Conservation (phyloP, 176 grass and related monocot genomes). For the Carex myosuroides region DNA sequence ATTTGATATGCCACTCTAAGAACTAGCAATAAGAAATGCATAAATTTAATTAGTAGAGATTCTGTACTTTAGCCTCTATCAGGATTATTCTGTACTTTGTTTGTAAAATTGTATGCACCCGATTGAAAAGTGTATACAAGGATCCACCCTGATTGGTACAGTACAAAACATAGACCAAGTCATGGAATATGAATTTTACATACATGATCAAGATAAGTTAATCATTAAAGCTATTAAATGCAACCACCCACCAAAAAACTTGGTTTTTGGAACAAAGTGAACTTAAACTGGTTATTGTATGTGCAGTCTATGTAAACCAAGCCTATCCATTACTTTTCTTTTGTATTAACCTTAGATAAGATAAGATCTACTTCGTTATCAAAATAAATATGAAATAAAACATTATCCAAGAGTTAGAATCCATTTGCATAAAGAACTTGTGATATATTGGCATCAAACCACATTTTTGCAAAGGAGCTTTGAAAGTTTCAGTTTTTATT, state of each 20-base stretch:
- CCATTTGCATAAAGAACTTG: background rate
- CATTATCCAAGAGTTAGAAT: background rate
- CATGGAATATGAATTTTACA: background rate
- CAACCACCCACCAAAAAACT: background rate
- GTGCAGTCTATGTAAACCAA: background rate
- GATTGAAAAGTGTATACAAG: no score
- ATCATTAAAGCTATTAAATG: background rate
- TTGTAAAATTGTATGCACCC: background rate
- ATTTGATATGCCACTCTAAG: background rate
- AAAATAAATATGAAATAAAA: background rate
- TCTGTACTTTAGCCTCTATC: background rate
- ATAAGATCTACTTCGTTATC: background rate
- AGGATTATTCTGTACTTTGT: background rate
- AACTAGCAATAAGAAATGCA: background rate
- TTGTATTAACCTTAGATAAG: background rate
- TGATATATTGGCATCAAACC: background rate
- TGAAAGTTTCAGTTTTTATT: background rate
- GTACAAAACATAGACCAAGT: background rate
- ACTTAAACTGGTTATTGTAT: background rate
- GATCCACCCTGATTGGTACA: background rate
- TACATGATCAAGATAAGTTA: background rate
- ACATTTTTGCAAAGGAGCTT: background rate
- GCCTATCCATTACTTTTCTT: background rate
- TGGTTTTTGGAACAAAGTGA: background rate
- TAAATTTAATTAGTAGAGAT: no score